Base-by-base conservation (phyloP, 352 stramenopile genomes). In the Phytophthora europaea region DNA sequence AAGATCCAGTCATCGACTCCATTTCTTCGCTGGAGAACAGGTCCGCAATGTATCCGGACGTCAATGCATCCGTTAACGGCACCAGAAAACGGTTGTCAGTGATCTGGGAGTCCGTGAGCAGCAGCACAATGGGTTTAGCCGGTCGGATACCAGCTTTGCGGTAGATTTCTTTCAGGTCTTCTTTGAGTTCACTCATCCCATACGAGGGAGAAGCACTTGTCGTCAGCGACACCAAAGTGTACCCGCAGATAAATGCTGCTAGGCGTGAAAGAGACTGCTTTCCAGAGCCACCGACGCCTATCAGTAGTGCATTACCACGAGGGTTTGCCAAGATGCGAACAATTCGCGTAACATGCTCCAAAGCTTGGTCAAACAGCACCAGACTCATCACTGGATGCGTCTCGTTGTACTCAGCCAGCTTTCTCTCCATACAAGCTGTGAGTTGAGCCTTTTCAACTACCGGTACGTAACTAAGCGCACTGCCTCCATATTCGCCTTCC, bases 241-340 rank as follows among this genome's bases (percentile, higher is more conserved):
- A 95, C 6, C 89, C 87, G 61, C 85, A 93, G 33, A 98, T 96
- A 65, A 98, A 98, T 0, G 88, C 69, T n/a, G 94, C 90, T 6
- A 98, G 78, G 7, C 92, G 91, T n/a, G 90, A 89, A 1, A 98
- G 83, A 4, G 89, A 98, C 65, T 98, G 94, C 73, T 98, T 98
- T 3, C 93, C 94, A 1, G 85, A 94, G 0, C 90, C 90, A 45
- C 90, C 90, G 9, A 96, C 90, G 5, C 89, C 90, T 33, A 96
- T 94, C 23, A 98, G 75, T 34, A 98, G 79, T 9, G 89, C 89
- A 62, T 98, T 89, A 23, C 93, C 93, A 1, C 82, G 78, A 18
- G 90, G 78, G 20, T 87, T 86, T 13, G 84, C 78, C 26, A 98
- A 54, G 34, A 98, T 93, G 8, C 94, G 80, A 47, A 93, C 87